phyloP scores from a whole-genome alignment of 352 stramenopile species.

The Globisporangium megalacanthum region DNA sequence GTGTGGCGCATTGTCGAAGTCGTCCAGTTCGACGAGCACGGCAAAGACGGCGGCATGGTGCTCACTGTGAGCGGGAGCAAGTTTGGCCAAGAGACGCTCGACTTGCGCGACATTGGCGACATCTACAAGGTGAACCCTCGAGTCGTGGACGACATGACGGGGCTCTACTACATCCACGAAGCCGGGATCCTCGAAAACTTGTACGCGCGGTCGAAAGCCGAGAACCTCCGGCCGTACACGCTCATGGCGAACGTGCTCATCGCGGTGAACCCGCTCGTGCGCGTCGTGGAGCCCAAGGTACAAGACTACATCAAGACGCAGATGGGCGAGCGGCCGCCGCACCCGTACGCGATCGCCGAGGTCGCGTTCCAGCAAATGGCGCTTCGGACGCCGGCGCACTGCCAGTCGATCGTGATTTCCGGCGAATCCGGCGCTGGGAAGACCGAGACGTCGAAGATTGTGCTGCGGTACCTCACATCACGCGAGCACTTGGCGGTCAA shows the following conservation, averaged over 20 bases:
- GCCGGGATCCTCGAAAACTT: slow-evolving; percentile 82
- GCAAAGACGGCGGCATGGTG: slow-evolving; percentile 53
- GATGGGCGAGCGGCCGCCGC: slow-evolving; percentile 77
- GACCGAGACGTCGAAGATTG: slow-evolving; percentile 88
- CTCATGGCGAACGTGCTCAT: slow-evolving; percentile 89
- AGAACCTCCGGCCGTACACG: slow-evolving; percentile 79
- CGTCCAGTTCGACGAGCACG: slow-evolving; percentile 35
- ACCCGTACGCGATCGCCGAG: slow-evolving; percentile 81
- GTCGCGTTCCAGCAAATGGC: slow-evolving; percentile 89
- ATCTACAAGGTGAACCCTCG: slow-evolving; percentile 84
- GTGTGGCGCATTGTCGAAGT: slow-evolving; percentile 86
- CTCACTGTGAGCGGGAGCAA: slow-evolving; percentile 56
- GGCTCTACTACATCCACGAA: slow-evolving; percentile 88
- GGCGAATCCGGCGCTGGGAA: slow-evolving; percentile 84
- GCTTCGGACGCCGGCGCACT: slow-evolving; percentile 70
- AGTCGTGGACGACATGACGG: slow-evolving; percentile 85
- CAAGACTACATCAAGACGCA: slow-evolving; percentile 87
- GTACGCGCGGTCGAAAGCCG: slow-evolving; percentile 58
- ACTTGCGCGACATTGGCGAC: slow-evolving; percentile 79
- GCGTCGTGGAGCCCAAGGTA: slow-evolving; percentile 75
- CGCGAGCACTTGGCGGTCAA: slow-evolving; percentile 61
- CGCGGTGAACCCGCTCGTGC: slow-evolving; percentile 82
- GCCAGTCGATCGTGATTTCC: slow-evolving; percentile 86
- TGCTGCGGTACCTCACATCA: slow-evolving; percentile 83
- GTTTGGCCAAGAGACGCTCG: slow-evolving; percentile 66